phyloP scores from a whole-genome alignment of 805 yeast genomes.

The Pichia heedii region DNA sequence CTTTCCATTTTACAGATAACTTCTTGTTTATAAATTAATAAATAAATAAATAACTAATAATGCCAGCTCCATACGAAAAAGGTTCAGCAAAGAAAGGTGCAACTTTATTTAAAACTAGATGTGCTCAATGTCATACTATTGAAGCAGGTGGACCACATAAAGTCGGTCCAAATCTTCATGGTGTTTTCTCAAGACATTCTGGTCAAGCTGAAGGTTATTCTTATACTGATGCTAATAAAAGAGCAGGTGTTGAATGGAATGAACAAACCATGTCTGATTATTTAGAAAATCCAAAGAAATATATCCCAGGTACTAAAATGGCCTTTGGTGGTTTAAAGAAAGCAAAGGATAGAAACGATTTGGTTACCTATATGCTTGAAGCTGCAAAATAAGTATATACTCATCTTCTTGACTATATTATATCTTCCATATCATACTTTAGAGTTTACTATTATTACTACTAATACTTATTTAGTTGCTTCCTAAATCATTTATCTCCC shows the following conservation, averaged over 20 bases:
- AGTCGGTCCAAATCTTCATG: constrained; percentile 98
- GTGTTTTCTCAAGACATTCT: constrained; percentile 84
- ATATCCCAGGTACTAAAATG: constrained; percentile 99
- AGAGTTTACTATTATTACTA: neutral
- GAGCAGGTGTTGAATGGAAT: constrained; percentile 83
- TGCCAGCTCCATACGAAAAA: constrained; percentile 36
- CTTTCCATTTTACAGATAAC: neutral
- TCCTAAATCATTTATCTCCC: too few species aligned
- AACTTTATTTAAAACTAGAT: constrained; percentile 95
- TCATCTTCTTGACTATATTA: neutral
- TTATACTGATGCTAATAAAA: constrained; percentile 97
- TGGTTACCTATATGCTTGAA: constrained; percentile 70
- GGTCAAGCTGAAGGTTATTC: constrained; percentile 92
- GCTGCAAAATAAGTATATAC: constrained; percentile 37
- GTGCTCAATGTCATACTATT: constrained; percentile 97
- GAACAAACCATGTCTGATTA: constrained; percentile 88
- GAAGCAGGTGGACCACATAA: constrained; percentile 96
- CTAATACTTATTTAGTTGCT: neutral
- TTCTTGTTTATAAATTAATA: too few species aligned
- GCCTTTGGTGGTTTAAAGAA: constrained; percentile 99
- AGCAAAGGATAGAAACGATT: constrained; percentile 97
- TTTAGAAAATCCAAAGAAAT: constrained; percentile 99
- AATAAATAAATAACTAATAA: constrained; percentile 11
- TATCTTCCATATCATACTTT: neutral
- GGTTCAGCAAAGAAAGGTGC: constrained; percentile 92